These are phyloP conservation scores for Pythium vanterpoolii DNA, from an alignment of 352 stramenopile species.

Conservation along the genomic window DNA sequence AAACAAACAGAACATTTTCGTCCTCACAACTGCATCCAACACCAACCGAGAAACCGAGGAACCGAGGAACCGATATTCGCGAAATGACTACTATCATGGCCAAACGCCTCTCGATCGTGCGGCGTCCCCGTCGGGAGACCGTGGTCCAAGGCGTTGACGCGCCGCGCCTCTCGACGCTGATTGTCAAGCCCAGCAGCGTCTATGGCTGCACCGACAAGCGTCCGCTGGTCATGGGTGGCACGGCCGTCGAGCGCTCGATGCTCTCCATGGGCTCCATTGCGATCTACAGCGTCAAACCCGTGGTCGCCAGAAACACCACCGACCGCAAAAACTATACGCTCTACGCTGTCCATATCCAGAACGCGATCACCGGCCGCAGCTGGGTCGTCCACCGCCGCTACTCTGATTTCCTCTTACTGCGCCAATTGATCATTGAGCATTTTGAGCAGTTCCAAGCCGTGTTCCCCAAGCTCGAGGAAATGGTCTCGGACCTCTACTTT, in stretches of 20 bases:
- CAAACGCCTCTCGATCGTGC: slow-evolving; percentile 4
- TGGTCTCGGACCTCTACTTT: slow-evolving; percentile 32
- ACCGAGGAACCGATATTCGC: too few species aligned
- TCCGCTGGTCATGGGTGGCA: slow-evolving; percentile 28
- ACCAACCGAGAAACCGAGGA: not conserved
- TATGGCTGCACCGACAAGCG: slow-evolving; percentile 24
- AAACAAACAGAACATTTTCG: not conserved
- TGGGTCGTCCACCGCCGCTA: slow-evolving; percentile 39
- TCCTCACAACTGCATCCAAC: slow-evolving; percentile 6
- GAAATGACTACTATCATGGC: slow-evolving; percentile 7
- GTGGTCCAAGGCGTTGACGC: not conserved
- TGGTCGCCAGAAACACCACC: slow-evolving; percentile 17
- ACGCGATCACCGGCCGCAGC: slow-evolving; percentile 34
- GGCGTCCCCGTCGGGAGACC: slow-evolving; percentile 3
- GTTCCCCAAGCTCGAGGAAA: slow-evolving; percentile 25
- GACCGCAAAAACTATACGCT: slow-evolving; percentile 28
- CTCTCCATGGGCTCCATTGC: slow-evolving; percentile 28
- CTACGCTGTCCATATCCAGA: slow-evolving; percentile 37
- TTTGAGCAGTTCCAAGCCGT: slow-evolving; percentile 29
- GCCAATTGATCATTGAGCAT: slow-evolving; percentile 21
- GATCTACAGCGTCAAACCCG: slow-evolving; percentile 34
- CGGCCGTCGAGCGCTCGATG: slow-evolving; percentile 30
- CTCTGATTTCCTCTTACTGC: slow-evolving; percentile 35
- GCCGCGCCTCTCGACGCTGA: slow-evolving; percentile 16
- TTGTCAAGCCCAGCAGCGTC: slow-evolving; percentile 20